phyloP scores from a whole-genome alignment of 2,329 filamentous ascomycete species.

The Fusarium albosuccineum region DNA sequence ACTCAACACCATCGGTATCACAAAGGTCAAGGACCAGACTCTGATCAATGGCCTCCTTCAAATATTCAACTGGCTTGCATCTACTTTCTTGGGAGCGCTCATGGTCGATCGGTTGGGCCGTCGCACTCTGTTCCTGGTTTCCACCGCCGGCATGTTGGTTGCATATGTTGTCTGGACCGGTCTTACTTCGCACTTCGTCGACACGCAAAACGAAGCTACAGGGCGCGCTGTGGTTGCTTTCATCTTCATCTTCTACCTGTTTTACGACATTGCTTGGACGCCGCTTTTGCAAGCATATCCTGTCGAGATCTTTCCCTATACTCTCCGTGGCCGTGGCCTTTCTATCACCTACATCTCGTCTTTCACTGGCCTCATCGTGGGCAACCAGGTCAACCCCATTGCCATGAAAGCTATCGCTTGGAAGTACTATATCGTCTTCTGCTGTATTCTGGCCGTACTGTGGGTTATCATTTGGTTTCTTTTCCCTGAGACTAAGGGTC shows the following conservation, averaged over 20 bases:
- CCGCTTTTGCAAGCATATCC: slow-evolving; percentile 48
- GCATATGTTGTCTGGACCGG: background rate
- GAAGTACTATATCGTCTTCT: slow-evolving; percentile 56
- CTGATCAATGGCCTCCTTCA: slow-evolving; percentile 47
- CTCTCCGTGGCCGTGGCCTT: slow-evolving; percentile 29
- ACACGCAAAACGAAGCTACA: background rate
- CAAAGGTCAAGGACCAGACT: slow-evolving; percentile 51
- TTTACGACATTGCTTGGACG: slow-evolving; percentile 52
- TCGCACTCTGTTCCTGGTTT: slow-evolving; percentile 43
- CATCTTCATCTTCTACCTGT: slow-evolving; percentile 54
- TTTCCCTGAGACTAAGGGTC: slow-evolving; percentile 48
- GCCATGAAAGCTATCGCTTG: slow-evolving; percentile 52
- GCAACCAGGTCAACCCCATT: slow-evolving; percentile 56
- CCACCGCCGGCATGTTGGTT: background rate
- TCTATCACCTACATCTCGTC: slow-evolving; percentile 28
- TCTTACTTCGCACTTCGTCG: slow-evolving; percentile 1
- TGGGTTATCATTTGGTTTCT: slow-evolving; percentile 53
- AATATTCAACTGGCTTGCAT: slow-evolving; percentile 51
- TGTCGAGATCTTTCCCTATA: slow-evolving; percentile 43
- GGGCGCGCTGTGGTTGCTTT: slow-evolving; percentile 48
- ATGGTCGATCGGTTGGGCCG: slow-evolving; percentile 56
- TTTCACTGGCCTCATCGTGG: slow-evolving; percentile 45
- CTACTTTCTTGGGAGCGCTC: slow-evolving; percentile 49
- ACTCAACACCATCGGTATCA: slow-evolving; percentile 53
- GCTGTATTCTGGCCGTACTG: slow-evolving; percentile 48